phyloP scores from a whole-genome alignment of 495 filamentous ascomycete species.

The Physcia stellaris region DNA sequence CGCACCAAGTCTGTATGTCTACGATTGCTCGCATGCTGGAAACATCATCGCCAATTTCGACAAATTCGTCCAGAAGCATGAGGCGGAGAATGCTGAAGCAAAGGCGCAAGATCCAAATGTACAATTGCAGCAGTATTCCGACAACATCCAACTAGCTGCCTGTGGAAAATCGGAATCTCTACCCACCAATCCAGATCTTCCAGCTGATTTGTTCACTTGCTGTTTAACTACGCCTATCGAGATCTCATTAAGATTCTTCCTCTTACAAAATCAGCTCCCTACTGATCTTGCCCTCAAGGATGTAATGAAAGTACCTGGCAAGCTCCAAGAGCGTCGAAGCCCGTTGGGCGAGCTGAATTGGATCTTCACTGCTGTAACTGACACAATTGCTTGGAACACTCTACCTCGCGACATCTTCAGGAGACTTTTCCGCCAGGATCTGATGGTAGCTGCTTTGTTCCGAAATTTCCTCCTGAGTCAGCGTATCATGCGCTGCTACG shows the following conservation, averaged over 20 bases:
- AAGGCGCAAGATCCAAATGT: conserved; percentile 59
- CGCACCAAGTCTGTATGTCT: conserved; percentile 90
- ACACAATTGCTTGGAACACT: conserved; percentile 97
- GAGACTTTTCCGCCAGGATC: conserved; percentile 89
- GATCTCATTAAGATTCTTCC: conserved; percentile 89
- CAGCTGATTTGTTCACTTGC: conserved; percentile 90
- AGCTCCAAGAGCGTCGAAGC: conserved; percentile 83
- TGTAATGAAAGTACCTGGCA: conserved; percentile 64
- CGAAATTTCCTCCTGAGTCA: conserved; percentile 91
- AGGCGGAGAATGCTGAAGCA: conserved; percentile 65
- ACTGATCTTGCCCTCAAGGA: conserved; percentile 62
- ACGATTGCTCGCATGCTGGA: conserved; percentile 91
- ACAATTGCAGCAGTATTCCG: conserved; percentile 51
- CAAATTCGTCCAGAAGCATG: conserved; percentile 85
- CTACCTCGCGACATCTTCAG: conserved; percentile 81
- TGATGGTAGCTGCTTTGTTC: conserved; percentile 98
- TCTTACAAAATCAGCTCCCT: conserved; percentile 79
- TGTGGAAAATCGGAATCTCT: conserved; percentile 81
- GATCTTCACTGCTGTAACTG: conserved; percentile 98
- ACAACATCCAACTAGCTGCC: conserved; percentile 86
- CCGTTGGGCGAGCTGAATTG: conserved; percentile 94
- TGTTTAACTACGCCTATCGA: conserved; percentile 95
- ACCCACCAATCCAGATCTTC: conserved; percentile 90
- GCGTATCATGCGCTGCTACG: conserved; percentile 87
- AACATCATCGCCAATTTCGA: conserved; percentile 93